These are phyloP conservation scores for Ettlia oleoabundans DNA, from an alignment of 139 green algal genomes.

Conservation along the genomic window DNA sequence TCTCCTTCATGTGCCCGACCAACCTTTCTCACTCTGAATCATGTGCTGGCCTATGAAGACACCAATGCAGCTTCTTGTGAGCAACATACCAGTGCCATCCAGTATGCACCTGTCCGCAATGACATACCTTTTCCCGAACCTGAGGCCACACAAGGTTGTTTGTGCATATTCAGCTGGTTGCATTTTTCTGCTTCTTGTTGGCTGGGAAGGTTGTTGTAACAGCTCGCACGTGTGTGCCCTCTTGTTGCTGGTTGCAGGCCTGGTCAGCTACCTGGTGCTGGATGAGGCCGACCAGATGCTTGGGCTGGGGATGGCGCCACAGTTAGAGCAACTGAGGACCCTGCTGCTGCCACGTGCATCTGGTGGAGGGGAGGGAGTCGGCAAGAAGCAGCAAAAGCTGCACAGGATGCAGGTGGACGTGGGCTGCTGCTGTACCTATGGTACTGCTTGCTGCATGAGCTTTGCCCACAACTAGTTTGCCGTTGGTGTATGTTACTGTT, in stretches of 20 bases:
- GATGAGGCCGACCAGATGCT: constrained; percentile 95
- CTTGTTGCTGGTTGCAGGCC: constrained; percentile 9
- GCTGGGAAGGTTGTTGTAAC: too few species aligned
- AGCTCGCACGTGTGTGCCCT: neutral
- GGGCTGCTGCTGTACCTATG: neutral
- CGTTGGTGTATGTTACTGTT: neutral
- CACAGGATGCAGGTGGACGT: neutral
- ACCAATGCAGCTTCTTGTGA: constrained; percentile 13
- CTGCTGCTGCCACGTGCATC: constrained; percentile 68
- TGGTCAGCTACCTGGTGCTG: constrained; percentile 67
- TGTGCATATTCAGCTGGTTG: too few species aligned
- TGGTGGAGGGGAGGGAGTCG: too few species aligned
- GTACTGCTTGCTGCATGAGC: too few species aligned
- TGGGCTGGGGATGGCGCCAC: constrained; percentile 74
- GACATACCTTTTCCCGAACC: constrained; percentile 44
- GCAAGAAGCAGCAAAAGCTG: neutral
- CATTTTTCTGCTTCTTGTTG: too few species aligned
- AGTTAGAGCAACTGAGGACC: constrained; percentile 69
- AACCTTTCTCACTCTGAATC: too few species aligned
- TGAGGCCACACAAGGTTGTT: too few species aligned
- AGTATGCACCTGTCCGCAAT: constrained; percentile 10
- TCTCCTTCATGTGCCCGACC: too few species aligned
- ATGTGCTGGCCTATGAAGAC: constrained; percentile 33
- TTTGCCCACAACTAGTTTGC: too few species aligned
- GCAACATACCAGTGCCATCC: constrained; percentile 19